Conservation (phyloP, 169 alveolate genomes). For the Eimeria acervulina region DNA sequence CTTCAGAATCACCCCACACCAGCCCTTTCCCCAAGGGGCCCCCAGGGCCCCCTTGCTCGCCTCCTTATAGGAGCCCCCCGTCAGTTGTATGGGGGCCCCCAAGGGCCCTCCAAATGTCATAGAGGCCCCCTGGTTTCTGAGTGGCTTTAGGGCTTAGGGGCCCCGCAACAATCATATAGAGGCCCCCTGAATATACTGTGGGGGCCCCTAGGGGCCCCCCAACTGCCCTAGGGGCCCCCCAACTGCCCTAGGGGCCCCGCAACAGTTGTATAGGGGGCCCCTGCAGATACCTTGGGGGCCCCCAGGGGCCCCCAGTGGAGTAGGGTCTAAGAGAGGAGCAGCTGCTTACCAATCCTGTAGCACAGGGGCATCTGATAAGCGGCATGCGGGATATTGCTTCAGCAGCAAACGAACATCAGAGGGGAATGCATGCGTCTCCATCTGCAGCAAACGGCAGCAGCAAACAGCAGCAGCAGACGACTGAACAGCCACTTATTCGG, state of each 20-base stretch:
- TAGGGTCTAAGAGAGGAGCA: not conserved
- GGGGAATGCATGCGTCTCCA: constrained; percentile 42
- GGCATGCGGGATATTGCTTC: not conserved
- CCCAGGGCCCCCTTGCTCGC: too few relatives aligned
- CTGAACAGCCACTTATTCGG: not conserved
- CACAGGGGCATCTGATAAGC: not conserved
- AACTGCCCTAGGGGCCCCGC: not conserved
- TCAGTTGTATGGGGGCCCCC: not conserved
- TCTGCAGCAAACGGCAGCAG: constrained; percentile 48
- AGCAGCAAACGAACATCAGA: not conserved
- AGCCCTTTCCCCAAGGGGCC: too few relatives aligned
- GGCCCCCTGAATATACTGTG: not conserved
- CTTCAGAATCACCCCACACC: not conserved
- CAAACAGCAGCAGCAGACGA: not conserved
- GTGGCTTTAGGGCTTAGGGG: too few relatives aligned
- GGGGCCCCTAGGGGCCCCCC: constrained; percentile 49
- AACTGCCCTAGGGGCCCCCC: not conserved
- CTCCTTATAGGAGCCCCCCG: not conserved
- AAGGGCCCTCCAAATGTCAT: not conserved
- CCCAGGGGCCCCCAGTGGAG: not conserved
- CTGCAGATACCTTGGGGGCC: not conserved
- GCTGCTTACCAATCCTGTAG: not conserved
- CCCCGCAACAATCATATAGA: too few relatives aligned
- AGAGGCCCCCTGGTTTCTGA: too few relatives aligned
- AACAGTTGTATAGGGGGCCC: too few relatives aligned